Base-by-base conservation (phyloP, 441 rosid genomes). In the Erodium trifolium region DNA sequence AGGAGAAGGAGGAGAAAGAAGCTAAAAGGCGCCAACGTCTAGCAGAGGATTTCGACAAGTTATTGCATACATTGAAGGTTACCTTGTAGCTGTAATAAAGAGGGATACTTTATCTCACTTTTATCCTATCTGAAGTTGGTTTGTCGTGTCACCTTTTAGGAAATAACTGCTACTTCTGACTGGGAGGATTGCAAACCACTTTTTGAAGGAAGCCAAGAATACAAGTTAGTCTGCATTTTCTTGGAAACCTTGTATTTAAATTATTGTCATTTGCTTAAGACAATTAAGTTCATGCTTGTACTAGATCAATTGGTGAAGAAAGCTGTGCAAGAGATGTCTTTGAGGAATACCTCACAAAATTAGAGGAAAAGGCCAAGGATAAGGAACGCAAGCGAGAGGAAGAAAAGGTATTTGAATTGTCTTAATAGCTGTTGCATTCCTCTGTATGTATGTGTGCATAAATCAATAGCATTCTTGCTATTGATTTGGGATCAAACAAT, bases 1-100 rank as follows among this genome's bases (percentile, higher is more conserved):
- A 84, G 87, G 98, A 94, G 80, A 94, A 95, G 81, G 97, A 95
- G 75, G 98, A 86, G 80, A 95, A 90, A 82, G 99, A 92, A 80
- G 93, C 92, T 63, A 90, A 88, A 83, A 92, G 87, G 82, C 88
- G 87, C 65, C 97, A 89, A 76, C 93, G 91, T 66, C 81, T 89
- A 73, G 91, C 86, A 13, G 98, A 95, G 84, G 98, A 95, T 72
- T 88, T 92, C 79, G 79, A 87, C 5, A 78, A 81, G 63, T 77
- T 92, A 29, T 76, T 95, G 71, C 83, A 74, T 71, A 71, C 93
- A 11, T 76, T 72, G 43, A 95, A 95, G 96, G 99, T 63, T 92
- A 78, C 72, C 66, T 18, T 43, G 71, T 37, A 67, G 55, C 49
- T 41, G 17, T 49, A 68, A 47, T 65, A 8, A 19, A 31, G 65